Conservation (phyloP, 208 protist species). For the Leishmania arabica region DNA sequence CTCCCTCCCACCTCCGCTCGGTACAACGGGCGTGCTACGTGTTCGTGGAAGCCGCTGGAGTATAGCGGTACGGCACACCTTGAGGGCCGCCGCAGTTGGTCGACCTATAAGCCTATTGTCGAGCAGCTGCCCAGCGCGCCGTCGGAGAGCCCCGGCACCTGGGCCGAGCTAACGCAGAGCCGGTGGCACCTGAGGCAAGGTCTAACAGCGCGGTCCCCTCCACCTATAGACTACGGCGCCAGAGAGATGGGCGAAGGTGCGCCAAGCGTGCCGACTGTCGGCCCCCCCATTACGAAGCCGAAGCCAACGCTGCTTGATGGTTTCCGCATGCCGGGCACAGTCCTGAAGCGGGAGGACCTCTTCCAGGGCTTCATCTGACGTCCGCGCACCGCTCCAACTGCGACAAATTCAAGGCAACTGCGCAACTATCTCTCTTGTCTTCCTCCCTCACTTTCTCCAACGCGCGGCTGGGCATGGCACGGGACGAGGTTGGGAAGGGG, state of each 20-base stretch:
- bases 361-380: constrained; percentile 21
- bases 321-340: constrained; percentile 29
- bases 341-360: constrained; percentile 32
- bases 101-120: constrained; percentile 11
- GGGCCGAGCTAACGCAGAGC: constrained; percentile 6
- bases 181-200: not conserved
- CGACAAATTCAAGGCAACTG: not conserved
- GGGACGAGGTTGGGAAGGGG: not conserved
- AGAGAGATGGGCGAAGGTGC: not conserved
- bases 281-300: not conserved
- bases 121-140: not conserved
- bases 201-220: not conserved
- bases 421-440: not conserved
- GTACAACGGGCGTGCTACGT: not conserved
- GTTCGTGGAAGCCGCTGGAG: constrained; percentile 1
- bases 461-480: not conserved
- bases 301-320: constrained; percentile 11
- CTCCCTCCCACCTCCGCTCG: not conserved
- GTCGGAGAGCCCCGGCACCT: constrained; percentile 16
- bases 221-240: no score
- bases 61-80: constrained; percentile 1
- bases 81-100: not conserved
- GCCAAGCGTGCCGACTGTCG: not conserved
- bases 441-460: not conserved
- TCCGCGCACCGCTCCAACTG: not conserved